Base-by-base conservation (phyloP, 2,329 filamentous ascomycete species). In the Diaporthe australafricana region DNA sequence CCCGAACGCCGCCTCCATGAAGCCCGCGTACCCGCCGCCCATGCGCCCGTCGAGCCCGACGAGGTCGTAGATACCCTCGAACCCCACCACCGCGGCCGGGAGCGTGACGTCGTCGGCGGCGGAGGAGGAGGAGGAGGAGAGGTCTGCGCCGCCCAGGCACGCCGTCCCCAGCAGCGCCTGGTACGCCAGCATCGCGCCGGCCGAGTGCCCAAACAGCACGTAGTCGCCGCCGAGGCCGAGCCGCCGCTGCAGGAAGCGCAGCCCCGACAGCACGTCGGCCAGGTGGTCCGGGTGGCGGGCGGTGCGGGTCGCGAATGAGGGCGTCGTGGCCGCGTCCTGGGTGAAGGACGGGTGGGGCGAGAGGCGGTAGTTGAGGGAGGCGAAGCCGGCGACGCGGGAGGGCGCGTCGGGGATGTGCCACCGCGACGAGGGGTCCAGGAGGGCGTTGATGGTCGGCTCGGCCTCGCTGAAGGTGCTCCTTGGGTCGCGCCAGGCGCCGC, bases 31-130 rank as follows among this genome's bases (percentile, higher is more conserved):
- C 35, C 77, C 79, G 7, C 82, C 83, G 22, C 77, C 78, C 45
- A 87, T 83, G 9, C 86, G 83, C 57, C 83, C 79, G 32, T 85
- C 82, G 25, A 94, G 80, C 0, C 85, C 85, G 9, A 84, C 84
- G 12, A 94, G 80, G 77, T 92, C 88, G 79, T 93, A 94, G 27
- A 94, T 89, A 1, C 92, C 92, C 70, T 88, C 88, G 25, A 93
- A 80, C 42, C 90, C 87, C 5, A 93, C 78, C n/a, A 93, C 80
- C 5, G 86, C 88, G 3, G 81, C 77, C 0, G 90, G 90, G 22
- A 84, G 77, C 7, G 79, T 80, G 4, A 83, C 77, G 11, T 74
- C 75, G 5, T 52, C 62, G 1, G 74, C 73, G 14, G 75, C 74
- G 77, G 5, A 5, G 32, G 5, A 5, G 32, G 5, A 5, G 32